These are phyloP conservation scores for Murraya koenigii DNA, from an alignment of 345 rosid species.

Conservation along the genomic window DNA sequence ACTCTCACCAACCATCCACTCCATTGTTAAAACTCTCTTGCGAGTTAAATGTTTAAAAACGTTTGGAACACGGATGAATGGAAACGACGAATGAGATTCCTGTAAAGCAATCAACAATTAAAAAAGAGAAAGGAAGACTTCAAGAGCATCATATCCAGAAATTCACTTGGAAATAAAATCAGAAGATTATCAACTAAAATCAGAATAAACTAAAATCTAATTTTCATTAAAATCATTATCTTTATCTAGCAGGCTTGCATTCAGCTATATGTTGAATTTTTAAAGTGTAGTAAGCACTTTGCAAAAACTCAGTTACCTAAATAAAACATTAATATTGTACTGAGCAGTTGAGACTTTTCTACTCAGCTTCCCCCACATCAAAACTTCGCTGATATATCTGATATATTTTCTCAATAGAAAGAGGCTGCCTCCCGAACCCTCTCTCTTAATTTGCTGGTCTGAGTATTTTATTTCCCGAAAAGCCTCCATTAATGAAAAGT, in stretches of 20 bases:
- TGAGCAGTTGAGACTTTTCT: background rate
- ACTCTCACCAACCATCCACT: slow-evolving; percentile 93
- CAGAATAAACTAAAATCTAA: background rate
- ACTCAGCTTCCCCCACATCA: background rate
- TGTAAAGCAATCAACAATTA: slow-evolving; percentile 39
- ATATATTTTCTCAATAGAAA: background rate
- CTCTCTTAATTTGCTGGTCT: background rate
- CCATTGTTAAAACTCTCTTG: slow-evolving; percentile 93
- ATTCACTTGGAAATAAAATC: background rate
- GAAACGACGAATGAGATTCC: slow-evolving; percentile 70
- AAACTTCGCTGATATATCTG: background rate
- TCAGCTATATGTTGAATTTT: background rate
- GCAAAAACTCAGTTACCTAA: background rate
- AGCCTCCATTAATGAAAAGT: background rate
- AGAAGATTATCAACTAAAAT: slow-evolving; percentile 6
- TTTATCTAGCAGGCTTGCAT: background rate
- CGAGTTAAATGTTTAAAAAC: slow-evolving; percentile 55
- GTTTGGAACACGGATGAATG: slow-evolving; percentile 73
- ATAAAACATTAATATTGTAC: background rate
- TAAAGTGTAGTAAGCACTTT: background rate
- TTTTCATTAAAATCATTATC: background rate
- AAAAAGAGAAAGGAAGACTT: slow-evolving; percentile 15
- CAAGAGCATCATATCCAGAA: slow-evolving; percentile 1
- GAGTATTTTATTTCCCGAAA: background rate
- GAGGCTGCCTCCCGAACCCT: background rate